These are phyloP conservation scores for Hypsizygus marmoreus DNA, from an alignment of 768 basidiomycete species.

Conservation along the genomic window DNA sequence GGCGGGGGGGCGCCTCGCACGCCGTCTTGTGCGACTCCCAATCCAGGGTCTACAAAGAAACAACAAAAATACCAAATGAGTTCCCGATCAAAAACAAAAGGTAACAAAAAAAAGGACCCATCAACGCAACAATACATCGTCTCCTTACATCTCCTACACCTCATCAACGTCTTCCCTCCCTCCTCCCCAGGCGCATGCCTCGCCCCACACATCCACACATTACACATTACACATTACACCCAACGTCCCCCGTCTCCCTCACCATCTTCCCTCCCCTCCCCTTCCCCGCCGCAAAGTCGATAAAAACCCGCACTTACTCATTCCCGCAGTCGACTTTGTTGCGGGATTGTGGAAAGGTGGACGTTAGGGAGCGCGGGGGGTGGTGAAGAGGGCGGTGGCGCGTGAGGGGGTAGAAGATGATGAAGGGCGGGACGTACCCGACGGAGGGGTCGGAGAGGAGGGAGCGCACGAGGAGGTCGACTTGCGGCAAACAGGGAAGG, in stretches of 20 bases:
- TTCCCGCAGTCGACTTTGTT: background rate
- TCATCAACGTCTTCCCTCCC: constrained; percentile 5
- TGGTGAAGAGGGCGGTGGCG: constrained; percentile 16
- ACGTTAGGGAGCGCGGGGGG: constrained; percentile 7
- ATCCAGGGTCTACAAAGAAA: background rate
- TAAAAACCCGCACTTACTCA: constrained; percentile 10
- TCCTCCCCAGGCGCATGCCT: constrained; percentile 6
- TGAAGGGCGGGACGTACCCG: constrained; percentile 24
- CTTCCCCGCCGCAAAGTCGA: constrained; percentile 90
- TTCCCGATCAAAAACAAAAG: background rate
- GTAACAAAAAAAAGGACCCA: background rate
- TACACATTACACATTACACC: constrained; percentile 10
- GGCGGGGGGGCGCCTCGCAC: no score
- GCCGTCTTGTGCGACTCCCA: constrained; percentile 1
- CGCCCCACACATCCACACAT: constrained; percentile 15
- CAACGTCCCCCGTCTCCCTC: background rate
- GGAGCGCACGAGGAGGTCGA: constrained; percentile 21
- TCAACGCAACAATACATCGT: constrained; percentile 15
- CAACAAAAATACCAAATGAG: no score
- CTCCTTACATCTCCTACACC: constrained; percentile 19
- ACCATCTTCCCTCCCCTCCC: constrained; percentile 81
- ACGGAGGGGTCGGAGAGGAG: constrained; percentile 22
- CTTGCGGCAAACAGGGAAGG: constrained; percentile 20
- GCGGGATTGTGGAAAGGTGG: constrained; percentile 10
- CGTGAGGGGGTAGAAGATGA: constrained; percentile 14